Evolutionary conservation across 2,329 filamentous ascomycete genomes (phyloP).

Genomic region (Daldinia sp.): DNA sequence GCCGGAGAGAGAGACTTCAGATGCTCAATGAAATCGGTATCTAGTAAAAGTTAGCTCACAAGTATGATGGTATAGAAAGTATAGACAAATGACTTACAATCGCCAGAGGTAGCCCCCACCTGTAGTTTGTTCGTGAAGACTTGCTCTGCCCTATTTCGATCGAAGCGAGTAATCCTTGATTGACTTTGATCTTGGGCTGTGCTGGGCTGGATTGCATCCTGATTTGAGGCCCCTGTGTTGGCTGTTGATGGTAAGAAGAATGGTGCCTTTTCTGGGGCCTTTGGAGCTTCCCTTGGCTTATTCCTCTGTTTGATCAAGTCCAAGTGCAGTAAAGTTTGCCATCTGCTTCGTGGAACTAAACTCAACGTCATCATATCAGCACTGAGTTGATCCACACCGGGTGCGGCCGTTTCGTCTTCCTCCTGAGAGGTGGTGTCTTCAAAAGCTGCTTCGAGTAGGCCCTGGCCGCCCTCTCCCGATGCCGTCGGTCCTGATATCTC

Average conservation of each 20-base stretch:
- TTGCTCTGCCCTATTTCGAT: slow-evolving; percentile 68
- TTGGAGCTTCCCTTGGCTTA: slow-evolving; percentile 91
- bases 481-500: slow-evolving; percentile 76
- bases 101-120: slow-evolving; percentile 63
- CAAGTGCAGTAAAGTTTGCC: slow-evolving; percentile 94
- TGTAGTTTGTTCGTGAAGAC: slow-evolving; percentile 69
- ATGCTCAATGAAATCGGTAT: slow-evolving; percentile 77
- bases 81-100: slow-evolving; percentile 63
- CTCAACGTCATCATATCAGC: slow-evolving; percentile 88
- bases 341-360: slow-evolving; percentile 87
- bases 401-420: slow-evolving; percentile 66
- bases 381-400: slow-evolving; percentile 80
- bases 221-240: slow-evolving; percentile 44
- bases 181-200: slow-evolving; percentile 49
- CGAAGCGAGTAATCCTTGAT: slow-evolving; percentile 77
- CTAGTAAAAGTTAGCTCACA: slow-evolving; percentile 52
- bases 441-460: slow-evolving; percentile 81
- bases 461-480: slow-evolving; percentile 84
- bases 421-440: slow-evolving; percentile 64
- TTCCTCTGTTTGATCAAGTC: slow-evolving; percentile 94
- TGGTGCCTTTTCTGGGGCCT: slow-evolving; percentile 91
- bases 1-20: slow-evolving; percentile 86
- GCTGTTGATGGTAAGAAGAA: slow-evolving; percentile 87
- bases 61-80: slow-evolving; percentile 9
- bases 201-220: slow-evolving; percentile 47